phyloP scores from a whole-genome alignment of 164 flowering plant species.

The Platanus orientalis region DNA sequence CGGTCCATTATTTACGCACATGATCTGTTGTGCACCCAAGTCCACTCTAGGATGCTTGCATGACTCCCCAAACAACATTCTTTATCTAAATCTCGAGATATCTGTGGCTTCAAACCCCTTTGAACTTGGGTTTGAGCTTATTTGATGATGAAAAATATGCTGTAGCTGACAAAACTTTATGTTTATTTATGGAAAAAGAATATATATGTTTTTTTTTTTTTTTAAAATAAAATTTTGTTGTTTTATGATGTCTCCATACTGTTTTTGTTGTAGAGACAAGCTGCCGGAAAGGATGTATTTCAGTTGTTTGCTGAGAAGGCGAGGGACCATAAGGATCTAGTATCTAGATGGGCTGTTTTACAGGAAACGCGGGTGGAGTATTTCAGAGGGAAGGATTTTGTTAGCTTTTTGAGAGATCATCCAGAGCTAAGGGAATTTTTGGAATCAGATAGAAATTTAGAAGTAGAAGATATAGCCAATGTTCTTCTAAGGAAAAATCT shows the following conservation, averaged over 20 bases:
- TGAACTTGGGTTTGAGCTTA: too few relatives aligned
- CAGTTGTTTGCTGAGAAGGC: conserved; percentile 95
- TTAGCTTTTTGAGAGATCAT: conserved; percentile 69
- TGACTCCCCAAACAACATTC: too few relatives aligned
- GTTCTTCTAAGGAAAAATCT: conserved; percentile 65
- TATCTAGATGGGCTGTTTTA: conserved; percentile 94
- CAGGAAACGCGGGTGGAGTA: conserved; percentile 97
- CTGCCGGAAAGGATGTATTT: conserved; percentile 70
- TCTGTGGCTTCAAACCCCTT: too few relatives aligned
- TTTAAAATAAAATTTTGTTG: not conserved
- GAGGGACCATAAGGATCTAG: conserved; percentile 85
- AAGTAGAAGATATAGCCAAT: conserved; percentile 74
- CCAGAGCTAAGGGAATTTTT: conserved; percentile 71
- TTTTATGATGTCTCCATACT: not conserved
- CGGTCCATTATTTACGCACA: too few relatives aligned
- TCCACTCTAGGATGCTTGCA: too few relatives aligned
- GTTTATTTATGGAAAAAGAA: not conserved
- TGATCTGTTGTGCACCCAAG: too few relatives aligned
- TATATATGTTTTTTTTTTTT: not conserved
- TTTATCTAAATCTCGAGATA: too few relatives aligned
- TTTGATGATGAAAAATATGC: not conserved
- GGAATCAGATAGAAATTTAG: conserved; percentile 63
- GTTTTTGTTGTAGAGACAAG: conserved; percentile 56
- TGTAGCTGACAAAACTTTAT: not conserved
- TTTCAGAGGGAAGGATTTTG: conserved; percentile 91